phyloP scores from a whole-genome alignment of 805 yeast genomes.

The Candida silvicultrix region DNA sequence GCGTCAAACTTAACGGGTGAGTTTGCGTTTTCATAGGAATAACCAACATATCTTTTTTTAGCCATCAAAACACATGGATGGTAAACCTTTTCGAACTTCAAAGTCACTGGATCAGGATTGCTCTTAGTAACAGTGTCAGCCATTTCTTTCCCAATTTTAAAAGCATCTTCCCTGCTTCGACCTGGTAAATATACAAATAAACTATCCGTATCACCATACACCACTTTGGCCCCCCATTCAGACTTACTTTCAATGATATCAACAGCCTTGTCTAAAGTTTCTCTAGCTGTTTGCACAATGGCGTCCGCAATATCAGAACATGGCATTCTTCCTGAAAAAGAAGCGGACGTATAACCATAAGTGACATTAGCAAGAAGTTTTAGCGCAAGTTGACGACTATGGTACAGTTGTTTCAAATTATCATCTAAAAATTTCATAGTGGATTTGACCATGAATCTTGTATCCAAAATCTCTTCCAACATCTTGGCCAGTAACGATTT shows the following conservation, averaged over 20 bases:
- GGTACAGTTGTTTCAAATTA: conserved; percentile 48
- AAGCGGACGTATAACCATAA: conserved; percentile 92
- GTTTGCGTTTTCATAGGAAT: conserved; percentile 54
- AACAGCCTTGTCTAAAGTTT: conserved; percentile 68
- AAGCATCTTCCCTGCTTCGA: conserved; percentile 68
- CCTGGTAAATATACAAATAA: conserved; percentile 90
- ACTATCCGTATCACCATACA: conserved; percentile 96
- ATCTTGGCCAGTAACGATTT: conserved; percentile 74
- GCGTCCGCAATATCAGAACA: conserved; percentile 93
- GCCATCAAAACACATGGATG: conserved; percentile 78
- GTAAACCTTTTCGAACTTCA: conserved; percentile 91
- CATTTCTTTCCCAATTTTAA: conserved; percentile 63
- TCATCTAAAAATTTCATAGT: conserved; percentile 57
- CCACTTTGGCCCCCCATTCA: conserved; percentile 84
- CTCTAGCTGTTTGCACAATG: conserved; percentile 87
- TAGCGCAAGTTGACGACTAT: conserved; percentile 78
- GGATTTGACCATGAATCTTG: conserved; percentile 70
- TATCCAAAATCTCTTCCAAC: conserved; percentile 77
- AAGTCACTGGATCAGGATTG: conserved; percentile 75
- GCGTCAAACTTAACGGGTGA: conserved; percentile 75
- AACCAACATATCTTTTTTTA: conserved; percentile 90
- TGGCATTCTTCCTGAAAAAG: conserved; percentile 96
- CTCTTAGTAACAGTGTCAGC: conserved; percentile 53
- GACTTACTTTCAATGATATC: conserved; percentile 52
- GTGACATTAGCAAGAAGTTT: conserved; percentile 93